These are phyloP conservation scores for Colletotrichum liaoningense DNA, from an alignment of 2,329 filamentous ascomycete genomes.

Conservation along the genomic window DNA sequence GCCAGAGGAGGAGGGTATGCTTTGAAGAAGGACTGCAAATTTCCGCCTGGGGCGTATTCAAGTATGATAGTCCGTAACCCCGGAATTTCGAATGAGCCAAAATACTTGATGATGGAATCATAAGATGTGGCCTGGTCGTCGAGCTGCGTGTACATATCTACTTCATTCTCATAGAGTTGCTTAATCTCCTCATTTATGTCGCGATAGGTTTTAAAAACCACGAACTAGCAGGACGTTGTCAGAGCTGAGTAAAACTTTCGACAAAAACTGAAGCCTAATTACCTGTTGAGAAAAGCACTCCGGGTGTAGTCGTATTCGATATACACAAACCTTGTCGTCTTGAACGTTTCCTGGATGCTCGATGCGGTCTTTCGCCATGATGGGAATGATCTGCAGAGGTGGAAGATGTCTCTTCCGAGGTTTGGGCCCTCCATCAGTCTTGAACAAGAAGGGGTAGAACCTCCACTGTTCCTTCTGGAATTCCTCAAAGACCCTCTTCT, in stretches of 20 bases:
- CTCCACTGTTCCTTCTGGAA: slow-evolving; percentile 8
- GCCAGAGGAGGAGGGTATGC: background rate
- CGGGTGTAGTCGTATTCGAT: too few species aligned
- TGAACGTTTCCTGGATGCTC: too few species aligned
- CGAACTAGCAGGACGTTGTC: background rate
- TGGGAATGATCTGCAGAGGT: background rate
- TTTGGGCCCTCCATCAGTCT: background rate
- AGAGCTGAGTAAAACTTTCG: background rate
- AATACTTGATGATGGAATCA: background rate
- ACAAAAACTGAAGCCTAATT: too few species aligned
- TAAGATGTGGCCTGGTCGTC: background rate
- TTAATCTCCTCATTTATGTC: background rate
- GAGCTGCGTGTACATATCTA: background rate
- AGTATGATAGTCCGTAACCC: background rate
- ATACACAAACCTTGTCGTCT: too few species aligned
- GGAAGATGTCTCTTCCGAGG: background rate
- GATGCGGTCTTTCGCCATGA: background rate
- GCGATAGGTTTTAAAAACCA: slow-evolving; percentile 10
- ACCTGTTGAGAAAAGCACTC: too few species aligned
- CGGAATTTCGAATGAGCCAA: background rate
- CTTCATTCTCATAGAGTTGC: background rate
- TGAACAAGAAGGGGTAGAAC: background rate
- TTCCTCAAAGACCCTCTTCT: background rate
- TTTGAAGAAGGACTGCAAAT: background rate
- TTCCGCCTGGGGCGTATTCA: background rate